Evolutionary conservation across 495 filamentous ascomycete species (phyloP).

Genomic region (Aspergillus carlsbadensis): DNA sequence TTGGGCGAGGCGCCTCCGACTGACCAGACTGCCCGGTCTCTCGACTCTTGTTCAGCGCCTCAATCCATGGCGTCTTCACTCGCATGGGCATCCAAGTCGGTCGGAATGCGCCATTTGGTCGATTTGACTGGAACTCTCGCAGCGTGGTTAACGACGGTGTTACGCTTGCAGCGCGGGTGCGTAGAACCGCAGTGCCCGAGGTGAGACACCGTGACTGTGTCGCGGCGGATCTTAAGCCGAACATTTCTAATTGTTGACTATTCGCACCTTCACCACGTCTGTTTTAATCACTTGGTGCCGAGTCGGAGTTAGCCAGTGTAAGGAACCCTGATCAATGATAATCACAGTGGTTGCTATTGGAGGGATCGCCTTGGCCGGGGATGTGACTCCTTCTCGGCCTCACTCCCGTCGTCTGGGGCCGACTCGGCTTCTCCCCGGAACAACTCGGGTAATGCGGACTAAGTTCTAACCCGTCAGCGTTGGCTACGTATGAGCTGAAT

Average conservation of each 20-base stretch:
- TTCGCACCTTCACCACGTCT: neutral
- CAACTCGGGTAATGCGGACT: constrained; percentile 17
- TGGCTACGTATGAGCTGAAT: neutral
- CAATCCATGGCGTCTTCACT: constrained; percentile 69
- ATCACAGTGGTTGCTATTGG: neutral
- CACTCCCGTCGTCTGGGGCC: constrained; percentile 11
- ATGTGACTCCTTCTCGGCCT: neutral
- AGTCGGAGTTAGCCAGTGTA: neutral
- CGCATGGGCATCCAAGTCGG: constrained; percentile 52
- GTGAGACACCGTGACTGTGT: constrained; percentile 16
- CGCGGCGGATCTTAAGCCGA: constrained; percentile 17
- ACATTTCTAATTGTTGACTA: constrained; percentile 5
- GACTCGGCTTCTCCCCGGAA: constrained; percentile 19
- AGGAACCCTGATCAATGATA: neutral
- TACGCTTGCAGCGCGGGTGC: constrained; percentile 1
- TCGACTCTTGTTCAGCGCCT: constrained; percentile 56
- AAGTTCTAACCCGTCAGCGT: constrained; percentile 12
- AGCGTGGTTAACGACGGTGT: neutral
- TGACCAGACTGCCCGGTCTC: constrained; percentile 34
- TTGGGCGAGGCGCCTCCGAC: constrained; percentile 30
- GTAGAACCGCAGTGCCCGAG: neutral
- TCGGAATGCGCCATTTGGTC: constrained; percentile 25
- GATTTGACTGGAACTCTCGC: constrained; percentile 32
- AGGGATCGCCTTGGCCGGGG: neutral
- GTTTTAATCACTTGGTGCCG: neutral